Evolutionary conservation across 129 eudicot genomes (phyloP).

Genomic region (Flaveria robusta): DNA sequence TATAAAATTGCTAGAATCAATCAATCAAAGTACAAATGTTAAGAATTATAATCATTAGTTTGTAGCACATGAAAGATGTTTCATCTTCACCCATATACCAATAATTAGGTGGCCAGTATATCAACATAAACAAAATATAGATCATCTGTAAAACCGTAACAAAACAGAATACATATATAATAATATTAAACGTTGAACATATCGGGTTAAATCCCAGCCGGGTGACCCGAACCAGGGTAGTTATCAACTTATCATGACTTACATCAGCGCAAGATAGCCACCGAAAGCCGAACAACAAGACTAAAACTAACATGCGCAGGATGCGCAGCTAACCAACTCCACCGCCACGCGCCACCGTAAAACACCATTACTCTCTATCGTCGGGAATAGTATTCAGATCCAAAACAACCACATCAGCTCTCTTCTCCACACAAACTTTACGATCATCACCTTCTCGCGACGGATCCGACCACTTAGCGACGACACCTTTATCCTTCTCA

Average conservation of each 20-base stretch:
- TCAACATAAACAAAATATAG: constrained; percentile 1
- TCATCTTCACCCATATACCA: not conserved
- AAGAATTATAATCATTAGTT: not conserved
- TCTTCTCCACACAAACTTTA: constrained; percentile 9
- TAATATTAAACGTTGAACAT: not conserved
- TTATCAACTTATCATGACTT: not conserved
- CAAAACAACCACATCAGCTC: constrained; percentile 14
- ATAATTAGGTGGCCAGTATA: not conserved
- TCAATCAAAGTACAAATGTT: not conserved
- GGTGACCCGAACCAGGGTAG: constrained; percentile 1
- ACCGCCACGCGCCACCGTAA: constrained; percentile 35
- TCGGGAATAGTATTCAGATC: constrained; percentile 43
- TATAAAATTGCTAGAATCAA: not conserved
- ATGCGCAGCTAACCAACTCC: not conserved
- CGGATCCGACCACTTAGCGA: constrained; percentile 24
- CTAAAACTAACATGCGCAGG: constrained; percentile 4
- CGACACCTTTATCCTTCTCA: constrained; percentile 30
- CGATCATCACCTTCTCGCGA: constrained; percentile 20
- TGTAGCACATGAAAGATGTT: not conserved
- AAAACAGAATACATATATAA: not conserved
- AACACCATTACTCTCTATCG: constrained; percentile 22
- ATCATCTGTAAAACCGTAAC: not conserved
- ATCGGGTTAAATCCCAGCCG: constrained; percentile 32
- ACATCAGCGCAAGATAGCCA: constrained; percentile 35
- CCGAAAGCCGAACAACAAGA: not conserved